phyloP scores from a whole-genome alignment of 2,329 filamentous ascomycete species.

The Xylaria sp. region DNA sequence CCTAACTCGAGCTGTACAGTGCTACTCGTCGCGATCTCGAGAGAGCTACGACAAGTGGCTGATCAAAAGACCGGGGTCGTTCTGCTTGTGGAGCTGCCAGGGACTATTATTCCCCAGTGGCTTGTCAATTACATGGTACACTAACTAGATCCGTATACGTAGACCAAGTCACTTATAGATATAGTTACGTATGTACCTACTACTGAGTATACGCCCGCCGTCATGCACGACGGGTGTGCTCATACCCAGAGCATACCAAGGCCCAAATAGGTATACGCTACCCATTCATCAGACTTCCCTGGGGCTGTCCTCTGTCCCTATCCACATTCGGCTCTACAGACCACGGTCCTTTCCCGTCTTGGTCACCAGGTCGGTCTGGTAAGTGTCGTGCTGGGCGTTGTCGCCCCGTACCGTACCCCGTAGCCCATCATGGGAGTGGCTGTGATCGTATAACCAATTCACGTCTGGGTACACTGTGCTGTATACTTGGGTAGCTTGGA shows the following conservation, averaged over 20 bases:
- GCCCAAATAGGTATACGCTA: constrained; percentile 24
- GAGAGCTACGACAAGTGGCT: constrained; percentile 25
- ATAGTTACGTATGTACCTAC: background rate
- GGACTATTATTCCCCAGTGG: constrained; percentile 28
- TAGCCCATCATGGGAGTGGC: constrained; percentile 14
- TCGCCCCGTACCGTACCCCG: constrained; percentile 4
- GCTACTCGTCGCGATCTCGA: constrained; percentile 22
- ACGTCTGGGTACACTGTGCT: constrained; percentile 2
- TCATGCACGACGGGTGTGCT: constrained; percentile 19
- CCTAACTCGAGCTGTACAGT: constrained; percentile 3
- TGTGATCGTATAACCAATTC: background rate
- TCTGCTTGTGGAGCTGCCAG: constrained; percentile 21
- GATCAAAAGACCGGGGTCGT: constrained; percentile 25
- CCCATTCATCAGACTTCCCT: constrained; percentile 22
- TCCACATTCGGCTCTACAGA: constrained; percentile 26
- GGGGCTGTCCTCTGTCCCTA: constrained; percentile 20
- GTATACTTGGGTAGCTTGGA: background rate
- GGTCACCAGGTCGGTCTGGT: constrained; percentile 2
- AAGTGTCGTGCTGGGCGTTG: constrained; percentile 19
- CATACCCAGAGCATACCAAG: constrained; percentile 18
- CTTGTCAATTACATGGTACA: background rate
- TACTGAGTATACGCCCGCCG: constrained; percentile 15
- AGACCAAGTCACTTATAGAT: background rate
- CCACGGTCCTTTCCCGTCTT: constrained; percentile 25
- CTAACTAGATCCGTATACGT: constrained; percentile 8